These are phyloP conservation scores for Gynostemma pentaphyllum DNA, from an alignment of 306 rosid species.

Conservation along the genomic window DNA sequence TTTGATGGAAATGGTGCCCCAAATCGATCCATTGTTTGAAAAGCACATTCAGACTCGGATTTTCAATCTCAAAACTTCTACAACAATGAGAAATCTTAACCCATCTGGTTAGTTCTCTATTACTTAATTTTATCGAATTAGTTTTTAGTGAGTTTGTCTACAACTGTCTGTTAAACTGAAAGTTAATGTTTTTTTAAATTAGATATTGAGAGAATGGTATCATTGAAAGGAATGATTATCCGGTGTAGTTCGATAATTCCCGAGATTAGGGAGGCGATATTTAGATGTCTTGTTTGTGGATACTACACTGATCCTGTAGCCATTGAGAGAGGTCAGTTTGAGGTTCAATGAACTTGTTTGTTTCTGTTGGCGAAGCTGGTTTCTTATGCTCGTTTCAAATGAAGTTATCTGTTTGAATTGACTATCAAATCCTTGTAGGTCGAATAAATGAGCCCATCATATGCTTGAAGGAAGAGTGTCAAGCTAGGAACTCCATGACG, in stretches of 20 bases:
- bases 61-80: constrained; percentile 62
- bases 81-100: constrained; percentile 82
- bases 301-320: constrained; percentile 64
- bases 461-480: constrained; percentile 89
- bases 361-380: not conserved
- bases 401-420: not conserved
- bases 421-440: constrained; percentile 28
- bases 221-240: constrained; percentile 86
- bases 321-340: constrained; percentile 66
- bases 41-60: constrained; percentile 91
- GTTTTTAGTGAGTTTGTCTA: not conserved
- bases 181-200: not conserved
- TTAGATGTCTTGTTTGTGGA: constrained; percentile 92
- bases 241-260: constrained; percentile 84
- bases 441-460: constrained; percentile 58
- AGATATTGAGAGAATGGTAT: constrained; percentile 98
- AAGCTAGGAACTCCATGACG: constrained; percentile 82
- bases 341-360: not conserved
- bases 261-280: constrained; percentile 88
- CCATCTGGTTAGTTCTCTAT: constrained; percentile 61
- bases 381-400: not conserved
- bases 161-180: not conserved
- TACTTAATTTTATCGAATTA: not conserved
- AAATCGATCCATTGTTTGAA: constrained; percentile 66
- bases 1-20: constrained; percentile 82